Evolutionary conservation across 768 basidiomycete genomes (phyloP).

Genomic region (Tricholomella constricta): DNA sequence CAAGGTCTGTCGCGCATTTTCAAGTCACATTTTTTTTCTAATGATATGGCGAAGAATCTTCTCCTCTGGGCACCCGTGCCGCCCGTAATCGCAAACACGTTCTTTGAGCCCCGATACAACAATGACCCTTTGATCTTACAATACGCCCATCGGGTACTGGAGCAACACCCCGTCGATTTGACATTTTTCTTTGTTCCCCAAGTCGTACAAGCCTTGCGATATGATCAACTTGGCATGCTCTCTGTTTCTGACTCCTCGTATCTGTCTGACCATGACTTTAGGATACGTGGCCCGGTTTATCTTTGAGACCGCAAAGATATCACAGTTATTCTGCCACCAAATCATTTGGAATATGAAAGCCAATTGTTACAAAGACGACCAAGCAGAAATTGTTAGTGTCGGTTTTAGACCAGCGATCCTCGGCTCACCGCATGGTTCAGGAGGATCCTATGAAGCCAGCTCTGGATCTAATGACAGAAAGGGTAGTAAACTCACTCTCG

Average conservation of each 20-base stretch:
- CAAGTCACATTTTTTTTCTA: not conserved
- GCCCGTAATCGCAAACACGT: constrained; percentile 76
- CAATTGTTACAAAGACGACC: constrained; percentile 92
- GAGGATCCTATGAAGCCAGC: constrained; percentile 94
- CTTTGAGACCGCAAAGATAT: constrained; percentile 96
- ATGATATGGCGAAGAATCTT: constrained; percentile 58
- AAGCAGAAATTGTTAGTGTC: constrained; percentile 71
- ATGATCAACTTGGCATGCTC: constrained; percentile 78
- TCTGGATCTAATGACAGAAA: constrained; percentile 84
- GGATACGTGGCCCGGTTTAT: constrained; percentile 96
- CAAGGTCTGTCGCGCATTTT: constrained; percentile 50
- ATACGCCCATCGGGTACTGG: constrained; percentile 94
- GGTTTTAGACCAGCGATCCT: not conserved
- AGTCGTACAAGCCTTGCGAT: constrained; percentile 93
- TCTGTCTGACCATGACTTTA: constrained; percentile 26
- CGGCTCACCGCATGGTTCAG: constrained; percentile 38
- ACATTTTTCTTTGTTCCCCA: constrained; percentile 99
- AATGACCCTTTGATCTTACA: constrained; percentile 87
- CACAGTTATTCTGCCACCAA: constrained; percentile 97
- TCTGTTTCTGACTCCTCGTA: not conserved
- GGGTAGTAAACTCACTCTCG: constrained; percentile 82
- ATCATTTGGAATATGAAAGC: constrained; percentile 99
- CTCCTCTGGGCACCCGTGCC: constrained; percentile 89
- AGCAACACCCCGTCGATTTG: constrained; percentile 90
- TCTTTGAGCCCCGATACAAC: constrained; percentile 83